phyloP scores from a whole-genome alignment of 805 yeast species.

The Myxozyma melibiosi region DNA sequence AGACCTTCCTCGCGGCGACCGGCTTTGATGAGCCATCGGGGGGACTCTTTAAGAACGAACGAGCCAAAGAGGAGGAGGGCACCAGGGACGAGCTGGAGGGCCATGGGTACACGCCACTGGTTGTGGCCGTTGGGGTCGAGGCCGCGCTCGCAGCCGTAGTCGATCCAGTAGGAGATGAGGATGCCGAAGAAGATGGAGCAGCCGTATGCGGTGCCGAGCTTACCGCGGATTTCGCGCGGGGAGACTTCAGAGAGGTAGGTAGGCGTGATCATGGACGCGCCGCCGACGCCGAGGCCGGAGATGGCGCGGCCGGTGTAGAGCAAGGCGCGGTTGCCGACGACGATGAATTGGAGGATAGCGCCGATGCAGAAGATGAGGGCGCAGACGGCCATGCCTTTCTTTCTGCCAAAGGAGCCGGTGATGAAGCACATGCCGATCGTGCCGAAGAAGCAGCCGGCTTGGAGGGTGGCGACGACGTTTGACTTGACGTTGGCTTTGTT shows the following conservation, averaged over 20 bases:
- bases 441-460: constrained; percentile 40
- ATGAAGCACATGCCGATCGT: constrained; percentile 51
- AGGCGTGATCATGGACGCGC: constrained; percentile 68
- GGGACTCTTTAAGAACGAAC: constrained; percentile 59
- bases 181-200: constrained; percentile 55
- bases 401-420: constrained; percentile 43
- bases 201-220: constrained; percentile 64
- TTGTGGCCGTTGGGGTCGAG: constrained; percentile 51
- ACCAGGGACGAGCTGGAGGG: constrained; percentile 33
- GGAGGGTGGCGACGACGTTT: constrained; percentile 30
- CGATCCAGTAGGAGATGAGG: constrained; percentile 53
- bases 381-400: constrained; percentile 61
- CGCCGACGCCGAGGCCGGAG: constrained; percentile 74
- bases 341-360: constrained; percentile 37
- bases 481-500: constrained; percentile 34
- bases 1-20: constrained; percentile 60
- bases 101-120: constrained; percentile 49
- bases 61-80: constrained; percentile 51
- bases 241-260: constrained; percentile 57
- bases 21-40: constrained; percentile 66
- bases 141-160: constrained; percentile 50
- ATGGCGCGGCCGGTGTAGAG: constrained; percentile 56
- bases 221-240: constrained; percentile 44
- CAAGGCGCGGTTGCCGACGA: constrained; percentile 35
- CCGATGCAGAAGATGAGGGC: constrained; percentile 39